Base-by-base conservation (phyloP, 129 eudicot species). In the Flaveria robusta region DNA sequence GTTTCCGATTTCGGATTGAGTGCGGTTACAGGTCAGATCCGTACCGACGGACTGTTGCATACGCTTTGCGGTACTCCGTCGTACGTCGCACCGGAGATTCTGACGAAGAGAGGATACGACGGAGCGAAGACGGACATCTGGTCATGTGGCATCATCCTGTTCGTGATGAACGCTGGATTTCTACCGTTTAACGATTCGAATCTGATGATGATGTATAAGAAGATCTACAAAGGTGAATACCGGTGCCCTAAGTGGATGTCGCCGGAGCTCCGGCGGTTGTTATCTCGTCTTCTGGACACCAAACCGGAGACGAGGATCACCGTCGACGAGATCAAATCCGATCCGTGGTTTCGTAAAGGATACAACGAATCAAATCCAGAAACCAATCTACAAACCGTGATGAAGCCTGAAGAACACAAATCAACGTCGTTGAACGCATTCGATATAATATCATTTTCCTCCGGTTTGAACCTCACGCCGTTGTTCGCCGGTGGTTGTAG, bases 1-100 rank as follows among this genome's bases (percentile, higher is more conserved):
- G 87, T 92, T 3, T 84, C 96, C 11, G 98, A 92, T 76, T 92
- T 92, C 49, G 96, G 98, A 4, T 87, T 92, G 54, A 82, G 94
- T 65, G 92, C 92, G 0, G 63, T 90, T 22, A 77, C 81, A 20
- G 92, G 85, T 16, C 91, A 85, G 49, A 60, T 78, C 51, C 84
- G 87, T 14, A 42, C 82, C 13, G 97, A 86, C 52, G 93, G 91
- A 1, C 52, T 84, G 46, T 72, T 92, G 6, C 96, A 89, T 74
- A 92, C 98, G 15, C 77, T 92, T 0, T 92, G 96, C 42, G 97
- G 97, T 2, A 89, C 96, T 16, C 97, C 97, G n/a, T 89, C 97
- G 5, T 92, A 92, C 68, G 97, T 92, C 26, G 91, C 97, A 6
- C 97, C 97, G 18, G 97, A 92, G 80, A 82, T 92, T n/a, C 70